Evolutionary conservation across 768 basidiomycete species (phyloP), one percentile per base, ranked within the genome.

Genomic region (Collybia sp.): DNA sequence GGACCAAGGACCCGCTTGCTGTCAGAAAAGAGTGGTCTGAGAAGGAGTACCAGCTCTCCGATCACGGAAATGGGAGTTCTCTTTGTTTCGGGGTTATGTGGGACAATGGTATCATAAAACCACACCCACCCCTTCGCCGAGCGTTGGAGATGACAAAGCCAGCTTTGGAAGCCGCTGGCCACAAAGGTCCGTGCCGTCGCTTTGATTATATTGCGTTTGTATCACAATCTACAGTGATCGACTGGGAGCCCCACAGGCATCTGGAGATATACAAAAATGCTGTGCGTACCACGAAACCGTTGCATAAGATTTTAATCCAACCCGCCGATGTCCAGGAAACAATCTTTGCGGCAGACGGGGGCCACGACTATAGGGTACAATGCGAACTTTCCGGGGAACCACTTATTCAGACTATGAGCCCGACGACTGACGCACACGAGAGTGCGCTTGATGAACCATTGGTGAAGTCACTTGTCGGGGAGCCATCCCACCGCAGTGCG

Each of bases 191-290:
- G 30, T 17, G 8, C 9, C 6, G 20, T 16, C 17, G 16, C 17
- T 17, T 20, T 31, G 16, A 17, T 32, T 58, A 63, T 30, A 40
- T 45, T 37, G 37, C 33, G 16, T 12, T 17, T 16, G 17, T 18
- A 34, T 6, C 16, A 30, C 17, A n/a, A n/a, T 39, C 15, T 12
- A 37, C 42, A 85, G 87, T 88, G 3, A 72, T 88, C 42, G 76
- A 83, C 40, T 88, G 85, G 84, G 58, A 73, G 36, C 72, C 77
- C 0, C 67, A 75, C 47, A 68, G 77, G 12, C 80, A 85, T 51
- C 53, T 65, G 13, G 76, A 77, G 50, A 71, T 84, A 11, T 67
- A 67, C 47, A 66, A 72, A 48, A 69, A 67, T 49, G 64, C 68
- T 19, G 72, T 71, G 47, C 13, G 63, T 47, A 12, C 9, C 12